A percentile compares a stretch with the other conserved stretches of the same genome.
These are phyloP conservation scores for Aspergillus chevalieri DNA, from an alignment of 2,329 filamentous ascomycete genomes.

Conservation along the genomic window DNA sequence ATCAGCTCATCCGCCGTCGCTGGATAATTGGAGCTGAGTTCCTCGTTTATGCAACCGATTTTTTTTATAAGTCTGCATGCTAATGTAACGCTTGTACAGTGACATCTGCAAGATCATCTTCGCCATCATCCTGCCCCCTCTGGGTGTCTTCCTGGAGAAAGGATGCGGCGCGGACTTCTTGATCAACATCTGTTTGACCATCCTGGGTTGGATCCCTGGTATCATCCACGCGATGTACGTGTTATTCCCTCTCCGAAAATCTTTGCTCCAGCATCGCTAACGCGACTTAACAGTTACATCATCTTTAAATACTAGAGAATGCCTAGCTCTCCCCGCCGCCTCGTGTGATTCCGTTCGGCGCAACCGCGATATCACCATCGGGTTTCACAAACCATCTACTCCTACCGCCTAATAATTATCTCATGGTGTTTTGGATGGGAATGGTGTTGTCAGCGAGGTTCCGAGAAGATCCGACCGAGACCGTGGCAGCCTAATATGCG, in stretches of 20 bases:
- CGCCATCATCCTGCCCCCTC: slow-evolving; percentile 80
- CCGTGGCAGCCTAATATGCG: slow-evolving; percentile 17
- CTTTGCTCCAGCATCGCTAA: slow-evolving; percentile 1
- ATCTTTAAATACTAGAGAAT: slow-evolving; percentile 73
- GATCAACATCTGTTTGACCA: slow-evolving; percentile 87
- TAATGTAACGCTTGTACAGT: slow-evolving; percentile 34
- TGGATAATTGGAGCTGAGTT: background rate
- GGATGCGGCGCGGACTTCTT: slow-evolving; percentile 80
- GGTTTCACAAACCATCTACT: background rate
- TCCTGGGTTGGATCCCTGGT: slow-evolving; percentile 69
- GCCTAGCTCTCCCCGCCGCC: slow-evolving; percentile 2
- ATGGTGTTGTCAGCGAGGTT: slow-evolving; percentile 17
- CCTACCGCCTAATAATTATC: background rate
- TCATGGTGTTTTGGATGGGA: slow-evolving; percentile 4
- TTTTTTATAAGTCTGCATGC: background rate
- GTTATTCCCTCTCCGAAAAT: slow-evolving; percentile 1
- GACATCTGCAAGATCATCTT: slow-evolving; percentile 79
- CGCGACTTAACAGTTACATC: slow-evolving; percentile 56
- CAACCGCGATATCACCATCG: slow-evolving; percentile 1
- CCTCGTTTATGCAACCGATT: background rate
- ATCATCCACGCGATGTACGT: slow-evolving; percentile 86
- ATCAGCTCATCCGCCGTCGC: background rate
- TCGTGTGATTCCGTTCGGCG: slow-evolving; percentile 3
- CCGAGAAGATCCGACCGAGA: slow-evolving; percentile 23
- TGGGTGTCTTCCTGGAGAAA: slow-evolving; percentile 91